Percentiles rank a stretch among this genome's conserved stretches.
These are phyloP conservation scores for Rhynchospora breviuscula DNA, from an alignment of 176 grass and related monocot species.

Conservation along the genomic window DNA sequence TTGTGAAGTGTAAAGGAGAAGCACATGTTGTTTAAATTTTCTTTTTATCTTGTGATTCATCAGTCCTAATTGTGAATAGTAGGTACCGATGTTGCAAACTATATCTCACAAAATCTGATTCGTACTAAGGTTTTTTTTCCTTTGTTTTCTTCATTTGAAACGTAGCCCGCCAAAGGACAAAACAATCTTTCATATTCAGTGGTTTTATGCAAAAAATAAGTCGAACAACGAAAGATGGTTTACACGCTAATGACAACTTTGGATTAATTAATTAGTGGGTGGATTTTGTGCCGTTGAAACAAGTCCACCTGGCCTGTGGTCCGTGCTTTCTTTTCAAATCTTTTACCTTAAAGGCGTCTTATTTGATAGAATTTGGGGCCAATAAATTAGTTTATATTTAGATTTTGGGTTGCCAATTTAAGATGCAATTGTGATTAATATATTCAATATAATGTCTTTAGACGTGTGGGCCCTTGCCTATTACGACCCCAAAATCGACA, in stretches of 20 bases:
- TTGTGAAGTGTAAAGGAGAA: conserved; percentile 3
- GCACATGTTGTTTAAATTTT: not conserved
- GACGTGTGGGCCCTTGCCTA: not conserved
- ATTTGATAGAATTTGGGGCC: conserved; percentile 1
- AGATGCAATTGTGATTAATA: conserved; percentile 15
- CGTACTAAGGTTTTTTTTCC: not conserved
- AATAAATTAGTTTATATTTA: not conserved
- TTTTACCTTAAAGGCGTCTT: conserved; percentile 13
- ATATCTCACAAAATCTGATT: not conserved
- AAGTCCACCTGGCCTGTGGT: conserved; percentile 19
- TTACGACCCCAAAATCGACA: conserved; percentile 22
- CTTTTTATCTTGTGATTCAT: not conserved
- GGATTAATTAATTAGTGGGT: conserved; percentile 16
- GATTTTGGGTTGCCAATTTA: conserved; percentile 26
- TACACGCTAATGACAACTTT: conserved; percentile 20
- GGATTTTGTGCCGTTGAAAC: conserved; percentile 22
- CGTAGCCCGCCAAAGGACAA: not conserved
- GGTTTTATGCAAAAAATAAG: not conserved
- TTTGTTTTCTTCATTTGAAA: not conserved
- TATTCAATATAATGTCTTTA: conserved; percentile 11
- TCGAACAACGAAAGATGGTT: not conserved
- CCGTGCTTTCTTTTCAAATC: not conserved
- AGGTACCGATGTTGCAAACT: not conserved
- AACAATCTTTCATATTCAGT: not conserved
- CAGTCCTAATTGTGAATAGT: not conserved